Evolutionary conservation across 495 filamentous ascomycete species (phyloP).

Genomic region (Friedmanniomyces endolithicus): DNA sequence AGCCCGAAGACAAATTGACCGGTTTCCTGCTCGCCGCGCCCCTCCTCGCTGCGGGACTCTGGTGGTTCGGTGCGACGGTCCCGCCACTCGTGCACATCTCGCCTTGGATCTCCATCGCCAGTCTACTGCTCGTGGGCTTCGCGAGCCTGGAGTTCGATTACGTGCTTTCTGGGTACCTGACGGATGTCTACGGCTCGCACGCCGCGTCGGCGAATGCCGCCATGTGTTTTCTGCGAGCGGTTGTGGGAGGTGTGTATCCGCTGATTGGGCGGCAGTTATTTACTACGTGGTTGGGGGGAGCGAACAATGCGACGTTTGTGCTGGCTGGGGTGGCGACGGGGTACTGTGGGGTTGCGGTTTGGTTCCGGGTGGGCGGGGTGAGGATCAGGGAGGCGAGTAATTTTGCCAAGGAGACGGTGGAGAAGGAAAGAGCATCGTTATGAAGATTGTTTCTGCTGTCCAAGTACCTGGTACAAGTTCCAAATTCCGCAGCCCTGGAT

Average conservation of each 20-base stretch:
- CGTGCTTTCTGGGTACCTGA: not conserved
- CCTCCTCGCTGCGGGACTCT: slow-evolving; percentile 27
- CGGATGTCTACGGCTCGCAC: not conserved
- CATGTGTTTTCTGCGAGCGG: not conserved
- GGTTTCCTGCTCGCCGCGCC: slow-evolving; percentile 37
- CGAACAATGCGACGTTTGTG: not conserved
- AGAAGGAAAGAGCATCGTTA: no score
- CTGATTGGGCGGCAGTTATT: not conserved
- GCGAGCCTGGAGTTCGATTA: not conserved
- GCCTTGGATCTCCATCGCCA: not conserved
- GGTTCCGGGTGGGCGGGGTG: no score
- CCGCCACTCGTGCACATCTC: not conserved
- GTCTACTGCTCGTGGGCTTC: not conserved
- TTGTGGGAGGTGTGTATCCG: not conserved
- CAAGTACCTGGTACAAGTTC: no score
- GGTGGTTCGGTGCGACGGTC: not conserved
- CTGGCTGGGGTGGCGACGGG: not conserved
- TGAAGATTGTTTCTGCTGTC: no score
- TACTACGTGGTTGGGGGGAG: not conserved
- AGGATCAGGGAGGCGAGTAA: no score
- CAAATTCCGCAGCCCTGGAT: no score
- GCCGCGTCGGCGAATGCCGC: not conserved
- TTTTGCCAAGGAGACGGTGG: no score
- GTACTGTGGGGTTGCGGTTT: not conserved
- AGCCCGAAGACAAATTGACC: slow-evolving; percentile 39